Percentiles rank a stretch among this genome's conserved stretches.
Evolutionary conservation across 768 basidiomycete species (phyloP).

Genomic region (Flagelloscypha sp.): DNA sequence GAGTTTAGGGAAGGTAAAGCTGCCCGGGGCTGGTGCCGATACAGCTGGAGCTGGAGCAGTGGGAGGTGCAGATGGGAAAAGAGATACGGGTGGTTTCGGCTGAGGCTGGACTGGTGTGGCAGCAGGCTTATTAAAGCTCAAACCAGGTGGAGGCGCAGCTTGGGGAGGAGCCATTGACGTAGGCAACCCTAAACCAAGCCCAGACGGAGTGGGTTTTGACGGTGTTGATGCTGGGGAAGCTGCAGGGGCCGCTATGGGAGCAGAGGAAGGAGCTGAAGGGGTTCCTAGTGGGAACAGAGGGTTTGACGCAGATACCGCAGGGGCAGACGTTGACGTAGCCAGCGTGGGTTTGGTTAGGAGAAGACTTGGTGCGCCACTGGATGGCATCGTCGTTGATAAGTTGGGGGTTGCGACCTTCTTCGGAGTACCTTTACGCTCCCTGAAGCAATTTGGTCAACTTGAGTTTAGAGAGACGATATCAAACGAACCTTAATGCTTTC

Average conservation of each 20-base stretch:
- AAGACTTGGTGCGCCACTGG: conserved; percentile 14
- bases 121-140: conserved; percentile 4
- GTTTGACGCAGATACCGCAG: conserved; percentile 12
- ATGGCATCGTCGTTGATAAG: conserved; percentile 3
- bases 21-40: conserved; percentile 10
- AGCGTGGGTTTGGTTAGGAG: conserved; percentile 13
- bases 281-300: conserved; percentile 16
- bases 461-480: no score
- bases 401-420: conserved; percentile 23
- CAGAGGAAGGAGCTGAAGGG: conserved; percentile 10
- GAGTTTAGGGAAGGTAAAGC: conserved; percentile 14
- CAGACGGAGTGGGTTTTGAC: conserved; percentile 13
- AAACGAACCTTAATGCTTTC: conserved; percentile 61
- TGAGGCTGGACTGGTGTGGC: conserved; percentile 2
- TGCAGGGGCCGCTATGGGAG: conserved; percentile 7
- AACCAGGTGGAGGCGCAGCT: background rate
- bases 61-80: conserved; percentile 7
- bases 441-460: no score
- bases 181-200: conserved; percentile 11
- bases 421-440: conserved; percentile 34
- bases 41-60: conserved; percentile 3
- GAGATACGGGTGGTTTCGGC: conserved; percentile 4
- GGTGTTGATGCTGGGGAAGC: conserved; percentile 4
- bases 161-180: conserved; percentile 6
- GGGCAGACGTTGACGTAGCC: conserved; percentile 4